These are phyloP conservation scores for Ogataea trehaloabstinens DNA, from an alignment of 805 yeast species.

Conservation along the genomic window DNA sequence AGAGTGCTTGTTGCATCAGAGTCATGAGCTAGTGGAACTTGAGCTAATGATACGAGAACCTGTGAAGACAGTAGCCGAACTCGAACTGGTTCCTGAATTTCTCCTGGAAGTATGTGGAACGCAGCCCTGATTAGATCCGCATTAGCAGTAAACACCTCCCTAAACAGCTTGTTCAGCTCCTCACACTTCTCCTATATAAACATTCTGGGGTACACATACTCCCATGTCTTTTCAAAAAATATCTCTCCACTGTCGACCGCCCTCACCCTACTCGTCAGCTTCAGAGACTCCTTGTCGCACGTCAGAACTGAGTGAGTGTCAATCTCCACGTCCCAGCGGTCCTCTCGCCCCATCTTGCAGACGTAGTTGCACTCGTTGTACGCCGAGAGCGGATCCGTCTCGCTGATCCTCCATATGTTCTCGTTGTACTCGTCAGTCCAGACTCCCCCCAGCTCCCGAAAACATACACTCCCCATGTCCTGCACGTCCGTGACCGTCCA, in stretches of 20 bases:
- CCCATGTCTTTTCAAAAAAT: conserved; percentile 34
- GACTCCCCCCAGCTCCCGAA: conserved; percentile 28
- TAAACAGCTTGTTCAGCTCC: no score
- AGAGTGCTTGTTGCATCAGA: no score
- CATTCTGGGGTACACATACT: no score
- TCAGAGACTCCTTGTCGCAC: conserved; percentile 31
- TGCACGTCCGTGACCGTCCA: conserved; percentile 34
- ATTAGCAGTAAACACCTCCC: no score
- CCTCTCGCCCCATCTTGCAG: conserved; percentile 38
- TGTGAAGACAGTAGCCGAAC: no score
- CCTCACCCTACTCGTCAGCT: conserved; percentile 27
- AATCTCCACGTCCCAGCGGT: conserved; percentile 35
- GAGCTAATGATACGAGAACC: no score
- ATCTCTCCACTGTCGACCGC: conserved; percentile 33
- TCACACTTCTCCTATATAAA: no score
- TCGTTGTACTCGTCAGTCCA: conserved; percentile 37
- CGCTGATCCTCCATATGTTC: conserved; percentile 35
- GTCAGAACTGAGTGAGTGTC: conserved; percentile 30
- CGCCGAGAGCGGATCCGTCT: conserved; percentile 39
- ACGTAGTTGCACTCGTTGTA: conserved; percentile 36
- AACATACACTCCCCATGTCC: conserved; percentile 33
- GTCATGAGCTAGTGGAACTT: no score
- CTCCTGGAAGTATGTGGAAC: no score
- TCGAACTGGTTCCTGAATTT: no score
- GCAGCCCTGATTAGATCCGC: no score